phyloP scores from a whole-genome alignment of 1,139 yeast species.

The Meyerozyma smithsonii region DNA sequence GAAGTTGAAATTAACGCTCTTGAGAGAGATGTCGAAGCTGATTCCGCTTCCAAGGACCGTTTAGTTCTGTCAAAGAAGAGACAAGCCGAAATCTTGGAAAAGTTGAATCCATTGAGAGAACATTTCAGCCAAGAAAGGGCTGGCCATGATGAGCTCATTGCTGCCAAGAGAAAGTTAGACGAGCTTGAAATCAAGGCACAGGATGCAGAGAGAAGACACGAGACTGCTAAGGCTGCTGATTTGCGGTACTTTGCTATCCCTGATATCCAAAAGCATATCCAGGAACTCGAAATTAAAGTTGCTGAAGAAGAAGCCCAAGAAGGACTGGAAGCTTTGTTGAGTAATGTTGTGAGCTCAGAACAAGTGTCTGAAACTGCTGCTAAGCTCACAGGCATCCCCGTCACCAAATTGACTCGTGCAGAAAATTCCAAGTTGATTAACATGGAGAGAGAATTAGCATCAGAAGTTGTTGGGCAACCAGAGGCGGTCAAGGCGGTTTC shows the following conservation, averaged over 20 bases:
- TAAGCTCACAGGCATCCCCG: conserved; percentile 96
- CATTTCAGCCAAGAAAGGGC: conserved; percentile 83
- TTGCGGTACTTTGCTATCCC: conserved; percentile 96
- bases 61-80: conserved; percentile 71
- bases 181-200: conserved; percentile 88
- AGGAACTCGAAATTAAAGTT: conserved; percentile 66
- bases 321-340: conserved; percentile 62
- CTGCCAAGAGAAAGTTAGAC: conserved; percentile 85
- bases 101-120: conserved; percentile 79
- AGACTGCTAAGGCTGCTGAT: conserved; percentile 93
- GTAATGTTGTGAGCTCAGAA: conserved; percentile 88
- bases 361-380: conserved; percentile 98
- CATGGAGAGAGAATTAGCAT: conserved; percentile 84
- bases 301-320: conserved; percentile 62
- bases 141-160: conserved; percentile 86
- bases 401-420: conserved; percentile 90
- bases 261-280: conserved; percentile 74
- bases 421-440: conserved; percentile 89
- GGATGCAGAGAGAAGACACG: conserved; percentile 97
- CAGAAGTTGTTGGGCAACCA: conserved; percentile 89
- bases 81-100: conserved; percentile 81
- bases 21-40: conserved; percentile 93
- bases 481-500: conserved; percentile 97
- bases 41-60: conserved; percentile 81
- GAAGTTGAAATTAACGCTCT: conserved; percentile 96